Evolutionary conservation across 208 protist genomes (phyloP), one percentile per base, ranked within the genome.

Genomic region (Acanthamoeba comandoni): DNA sequence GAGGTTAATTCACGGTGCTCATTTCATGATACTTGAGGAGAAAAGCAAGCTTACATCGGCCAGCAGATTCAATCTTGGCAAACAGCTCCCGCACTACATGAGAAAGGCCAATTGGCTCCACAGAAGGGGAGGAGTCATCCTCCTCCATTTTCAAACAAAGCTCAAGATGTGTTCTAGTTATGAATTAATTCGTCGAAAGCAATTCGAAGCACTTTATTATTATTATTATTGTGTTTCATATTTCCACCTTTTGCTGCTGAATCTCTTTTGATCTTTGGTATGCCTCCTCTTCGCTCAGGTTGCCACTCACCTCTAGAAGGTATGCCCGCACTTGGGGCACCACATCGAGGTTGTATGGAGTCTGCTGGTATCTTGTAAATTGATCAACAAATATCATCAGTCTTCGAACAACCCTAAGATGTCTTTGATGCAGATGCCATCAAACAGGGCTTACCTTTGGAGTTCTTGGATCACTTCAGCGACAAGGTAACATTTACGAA

Each of bases 401-500:
- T n/a, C n/a, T n/a, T n/a, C n/a, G n/a, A n/a, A n/a, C n/a, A n/a
- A n/a, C n/a, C n/a, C n/a, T n/a, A n/a, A n/a, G n/a, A n/a, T n/a
- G n/a, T n/a, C n/a, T n/a, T n/a, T n/a, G n/a, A n/a, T n/a, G n/a
- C n/a, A n/a, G n/a, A n/a, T n/a, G 43, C 19, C 19, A 71, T 15
- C 12, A 75, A 26, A 26, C 9, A 48, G 67, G n/a, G 13, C 19
- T 48, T 57, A 84, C 64, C 82, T 19, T 65, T 90, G 82, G 22
- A 90, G 60, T 43, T 90, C 60, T 24, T 90, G 82, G 9, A 90
- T 90, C 22, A 90, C 62, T 24, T 90, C 82, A 12, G 82, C 82
- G n/a, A 90, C 82, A 3, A 90, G 49, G 24, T 90, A 90, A 49
- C 82, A 90, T 48, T 90, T 90, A 73, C 82, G 82, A 52, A 90